Conservation (phyloP, 2,329 filamentous ascomycete species). For the Leptographium lundbergii region DNA sequence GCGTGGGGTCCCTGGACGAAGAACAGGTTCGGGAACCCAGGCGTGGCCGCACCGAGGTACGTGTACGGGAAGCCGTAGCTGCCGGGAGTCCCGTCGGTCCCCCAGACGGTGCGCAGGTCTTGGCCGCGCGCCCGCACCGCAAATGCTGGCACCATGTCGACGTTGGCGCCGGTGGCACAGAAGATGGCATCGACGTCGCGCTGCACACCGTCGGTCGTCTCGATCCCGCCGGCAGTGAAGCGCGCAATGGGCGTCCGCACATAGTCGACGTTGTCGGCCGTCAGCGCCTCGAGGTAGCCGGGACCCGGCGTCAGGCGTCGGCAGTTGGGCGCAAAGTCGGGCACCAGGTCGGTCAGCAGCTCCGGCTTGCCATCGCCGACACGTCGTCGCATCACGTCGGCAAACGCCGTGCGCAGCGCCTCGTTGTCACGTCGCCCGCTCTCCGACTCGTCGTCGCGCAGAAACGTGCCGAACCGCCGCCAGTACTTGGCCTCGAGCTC, state of each 20-base stretch:
- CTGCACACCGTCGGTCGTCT: conserved; percentile 42
- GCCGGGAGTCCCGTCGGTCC: conserved; percentile 6
- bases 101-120: conserved; percentile 45
- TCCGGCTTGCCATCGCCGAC: conserved; percentile 43
- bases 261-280: conserved; percentile 48
- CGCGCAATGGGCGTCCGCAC: conserved; percentile 42
- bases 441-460: conserved; percentile 32
- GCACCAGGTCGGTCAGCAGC: conserved; percentile 41
- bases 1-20: conserved; percentile 16
- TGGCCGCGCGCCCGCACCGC: conserved; percentile 41
- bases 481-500: conserved; percentile 49
- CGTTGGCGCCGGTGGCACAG: conserved; percentile 56
- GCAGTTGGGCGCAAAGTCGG: conserved; percentile 52
- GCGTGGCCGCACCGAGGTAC: conserved; percentile 17
- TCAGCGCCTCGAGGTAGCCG: conserved; percentile 53
- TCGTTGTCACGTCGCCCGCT: conserved; percentile 25
- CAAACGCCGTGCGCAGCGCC: conserved; percentile 32
- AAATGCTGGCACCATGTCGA: conserved; percentile 46
- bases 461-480: conserved; percentile 39
- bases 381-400: conserved; percentile 38
- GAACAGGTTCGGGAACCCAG: conserved; percentile 18
- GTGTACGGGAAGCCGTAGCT: conserved; percentile 48
- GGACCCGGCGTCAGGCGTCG: conserved; percentile 53
- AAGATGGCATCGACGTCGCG: conserved; percentile 52
- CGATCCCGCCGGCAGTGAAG: conserved; percentile 47